phyloP scores from a whole-genome alignment of 768 basidiomycete genomes.

The Xanthoconium stramineum region DNA sequence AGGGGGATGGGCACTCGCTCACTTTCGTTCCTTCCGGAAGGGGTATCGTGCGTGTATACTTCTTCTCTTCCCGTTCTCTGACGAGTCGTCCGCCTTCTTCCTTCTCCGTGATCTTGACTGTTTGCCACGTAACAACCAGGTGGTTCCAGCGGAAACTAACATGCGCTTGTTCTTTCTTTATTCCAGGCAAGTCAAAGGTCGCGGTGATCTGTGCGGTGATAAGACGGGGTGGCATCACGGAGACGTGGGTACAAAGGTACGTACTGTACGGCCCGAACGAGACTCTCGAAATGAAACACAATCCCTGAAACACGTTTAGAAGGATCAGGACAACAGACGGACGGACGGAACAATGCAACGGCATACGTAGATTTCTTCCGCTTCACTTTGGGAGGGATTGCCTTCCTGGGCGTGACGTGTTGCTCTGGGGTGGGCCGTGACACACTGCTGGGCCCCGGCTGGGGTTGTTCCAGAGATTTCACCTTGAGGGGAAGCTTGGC shows the following conservation, averaged over 20 bases:
- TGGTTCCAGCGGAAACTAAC: slow-evolving; percentile 65
- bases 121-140: slow-evolving; percentile 66
- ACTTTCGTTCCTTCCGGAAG: slow-evolving; percentile 73
- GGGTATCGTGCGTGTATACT: slow-evolving; percentile 64
- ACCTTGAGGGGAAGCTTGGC: slow-evolving; percentile 69
- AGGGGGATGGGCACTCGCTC: slow-evolving; percentile 19
- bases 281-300: slow-evolving; percentile 73
- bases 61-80: slow-evolving; percentile 60
- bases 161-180: slow-evolving; percentile 71
- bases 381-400: slow-evolving; percentile 42
- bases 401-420: slow-evolving; percentile 23
- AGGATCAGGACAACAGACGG: slow-evolving; percentile 11
- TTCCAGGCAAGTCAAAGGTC: slow-evolving; percentile 66
- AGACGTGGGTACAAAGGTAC: slow-evolving; percentile 20
- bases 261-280: slow-evolving; percentile 56
- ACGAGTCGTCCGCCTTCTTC: slow-evolving; percentile 59
- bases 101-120: slow-evolving; percentile 55
- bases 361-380: slow-evolving; percentile 66
- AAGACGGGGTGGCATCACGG: slow-evolving; percentile 14
- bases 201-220: slow-evolving; percentile 50
- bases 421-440: slow-evolving; percentile 28
- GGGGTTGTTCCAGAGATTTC: slow-evolving; percentile 53
- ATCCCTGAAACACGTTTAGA: slow-evolving; percentile 18
- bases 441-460: slow-evolving; percentile 17
- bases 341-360: slow-evolving; percentile 6